A percentile compares a stretch with the other conserved stretches of the same genome.
Evolutionary conservation across 1,284 basidiomycete genomes (phyloP).

Genomic region (Naganishia cerealis): DNA sequence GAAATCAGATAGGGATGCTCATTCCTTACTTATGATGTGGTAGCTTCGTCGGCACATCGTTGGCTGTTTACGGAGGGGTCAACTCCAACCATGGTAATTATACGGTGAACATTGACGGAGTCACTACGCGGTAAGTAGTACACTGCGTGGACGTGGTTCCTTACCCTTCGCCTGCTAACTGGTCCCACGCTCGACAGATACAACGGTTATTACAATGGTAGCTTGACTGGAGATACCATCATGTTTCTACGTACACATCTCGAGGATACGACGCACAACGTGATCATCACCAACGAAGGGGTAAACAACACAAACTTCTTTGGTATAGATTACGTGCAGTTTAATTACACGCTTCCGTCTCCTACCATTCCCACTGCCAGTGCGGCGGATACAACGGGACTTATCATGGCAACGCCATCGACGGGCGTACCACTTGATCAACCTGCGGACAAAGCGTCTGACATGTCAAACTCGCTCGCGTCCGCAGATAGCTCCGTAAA

Average conservation of each 20-base stretch:
- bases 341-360: conserved; percentile 2
- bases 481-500: background rate
- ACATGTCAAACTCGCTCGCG: background rate
- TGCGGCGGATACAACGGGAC: background rate
- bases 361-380: background rate
- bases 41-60: conserved; percentile 7
- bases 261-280: conserved; percentile 7
- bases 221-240: background rate
- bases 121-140: background rate
- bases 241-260: conserved; percentile 9
- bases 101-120: conserved; percentile 4
- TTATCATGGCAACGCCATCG: background rate
- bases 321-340: conserved; percentile 19
- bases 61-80: conserved; percentile 14
- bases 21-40: background rate
- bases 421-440: background rate
- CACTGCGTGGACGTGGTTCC: no score
- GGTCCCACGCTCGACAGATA: background rate
- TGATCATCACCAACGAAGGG: conserved; percentile 5
- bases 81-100: conserved; percentile 9
- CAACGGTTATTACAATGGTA: conserved; percentile 7
- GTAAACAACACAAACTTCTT: background rate
- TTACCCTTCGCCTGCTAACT: background rate
- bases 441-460: background rate
- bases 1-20: background rate